Conservation (phyloP, 345 rosid species). For the Euphorbia tirucalli region DNA sequence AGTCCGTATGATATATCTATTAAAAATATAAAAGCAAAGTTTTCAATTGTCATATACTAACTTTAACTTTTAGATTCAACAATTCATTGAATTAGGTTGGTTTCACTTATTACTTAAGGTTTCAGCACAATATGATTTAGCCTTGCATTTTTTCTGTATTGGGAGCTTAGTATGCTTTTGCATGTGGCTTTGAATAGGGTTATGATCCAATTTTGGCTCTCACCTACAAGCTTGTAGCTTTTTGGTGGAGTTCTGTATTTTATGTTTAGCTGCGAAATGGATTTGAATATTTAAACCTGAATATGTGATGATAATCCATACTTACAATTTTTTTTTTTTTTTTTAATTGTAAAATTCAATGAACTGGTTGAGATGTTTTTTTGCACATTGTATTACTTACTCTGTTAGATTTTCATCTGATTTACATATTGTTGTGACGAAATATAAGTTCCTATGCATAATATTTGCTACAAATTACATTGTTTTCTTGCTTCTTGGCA, state of each 20-base stretch:
- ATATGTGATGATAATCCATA: background rate
- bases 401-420: background rate
- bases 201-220: background rate
- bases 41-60: background rate
- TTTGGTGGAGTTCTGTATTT: background rate
- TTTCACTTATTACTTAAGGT: background rate
- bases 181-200: background rate
- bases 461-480: background rate
- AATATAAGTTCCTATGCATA: background rate
- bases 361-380: too few relatives aligned
- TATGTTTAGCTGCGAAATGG: background rate
- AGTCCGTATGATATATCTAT: too few relatives aligned
- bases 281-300: background rate
- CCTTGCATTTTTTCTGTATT: background rate
- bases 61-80: background rate
- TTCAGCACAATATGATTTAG: background rate
- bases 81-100: background rate
- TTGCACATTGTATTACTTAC: background rate
- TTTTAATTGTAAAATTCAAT: too few relatives aligned
- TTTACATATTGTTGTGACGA: background rate
- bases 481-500: background rate
- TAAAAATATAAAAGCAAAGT: too few relatives aligned
- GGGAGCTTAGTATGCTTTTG: background rate
- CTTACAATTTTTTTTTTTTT: too few relatives aligned
- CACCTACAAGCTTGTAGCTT: background rate